Conservation (phyloP, 1,284 basidiomycete species). For the Ceratobasidium sp. region DNA sequence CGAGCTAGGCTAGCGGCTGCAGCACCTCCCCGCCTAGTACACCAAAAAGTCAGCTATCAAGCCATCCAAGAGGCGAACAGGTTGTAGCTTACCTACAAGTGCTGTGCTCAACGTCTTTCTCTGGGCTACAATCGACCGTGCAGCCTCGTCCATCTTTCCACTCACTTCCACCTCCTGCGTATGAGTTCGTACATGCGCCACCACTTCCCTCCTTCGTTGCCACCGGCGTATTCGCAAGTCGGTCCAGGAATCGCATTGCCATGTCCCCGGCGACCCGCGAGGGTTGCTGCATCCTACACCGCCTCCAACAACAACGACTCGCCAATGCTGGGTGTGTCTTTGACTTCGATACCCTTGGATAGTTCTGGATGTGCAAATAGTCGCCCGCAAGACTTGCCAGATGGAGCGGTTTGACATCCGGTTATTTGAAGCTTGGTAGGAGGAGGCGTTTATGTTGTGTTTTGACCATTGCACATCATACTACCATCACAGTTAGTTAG, state of each 20-base stretch:
- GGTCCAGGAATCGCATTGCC: background rate
- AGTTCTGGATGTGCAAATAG: conserved; percentile 8
- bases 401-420: background rate
- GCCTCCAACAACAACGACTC: background rate
- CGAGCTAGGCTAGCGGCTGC: background rate
- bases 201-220: conserved; percentile 7
- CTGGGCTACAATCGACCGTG: background rate
- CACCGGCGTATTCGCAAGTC: background rate
- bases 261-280: conserved; percentile 11
- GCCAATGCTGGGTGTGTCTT: background rate
- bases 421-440: background rate
- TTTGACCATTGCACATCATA: conserved; percentile 14
- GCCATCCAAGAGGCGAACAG: background rate
- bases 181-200: conserved; percentile 4
- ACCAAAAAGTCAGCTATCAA: background rate
- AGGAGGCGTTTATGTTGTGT: background rate
- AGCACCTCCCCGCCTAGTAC: background rate
- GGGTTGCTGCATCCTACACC: conserved; percentile 21
- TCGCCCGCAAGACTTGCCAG: conserved; percentile 12
- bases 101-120: background rate
- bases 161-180: background rate
- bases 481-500: background rate
- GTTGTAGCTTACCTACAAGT: background rate
- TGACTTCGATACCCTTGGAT: background rate
- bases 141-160: background rate